Percentiles rank a stretch among this genome's conserved stretches.
phyloP scores from a whole-genome alignment of 2,329 filamentous ascomycete genomes.

The Kalmusia sp. region DNA sequence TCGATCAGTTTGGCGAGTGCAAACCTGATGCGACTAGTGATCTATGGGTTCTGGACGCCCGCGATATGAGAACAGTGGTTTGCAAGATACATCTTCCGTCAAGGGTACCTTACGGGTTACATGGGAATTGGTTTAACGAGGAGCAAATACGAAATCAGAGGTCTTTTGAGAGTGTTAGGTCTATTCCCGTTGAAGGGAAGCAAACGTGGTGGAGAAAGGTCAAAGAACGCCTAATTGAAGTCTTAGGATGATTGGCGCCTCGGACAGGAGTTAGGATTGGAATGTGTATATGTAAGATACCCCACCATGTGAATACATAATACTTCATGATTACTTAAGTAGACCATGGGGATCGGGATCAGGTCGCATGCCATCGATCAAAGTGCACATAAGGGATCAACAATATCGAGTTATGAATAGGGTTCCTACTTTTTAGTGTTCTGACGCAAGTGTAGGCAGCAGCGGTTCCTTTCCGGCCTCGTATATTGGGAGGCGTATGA shows the following conservation, averaged over 20 bases:
- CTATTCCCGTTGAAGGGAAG: constrained; percentile 12
- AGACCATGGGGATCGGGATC: too few relatives aligned
- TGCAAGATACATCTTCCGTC: constrained; percentile 67
- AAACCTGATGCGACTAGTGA: constrained; percentile 57
- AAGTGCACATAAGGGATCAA: too few relatives aligned
- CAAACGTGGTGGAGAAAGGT: background rate
- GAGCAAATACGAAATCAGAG: constrained; percentile 41
- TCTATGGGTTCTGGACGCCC: constrained; percentile 73
- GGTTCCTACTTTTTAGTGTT: too few relatives aligned
- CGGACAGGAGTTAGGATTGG: too few relatives aligned
- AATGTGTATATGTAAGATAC: too few relatives aligned
- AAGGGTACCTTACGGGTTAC: constrained; percentile 73
- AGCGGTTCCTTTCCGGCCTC: too few relatives aligned
- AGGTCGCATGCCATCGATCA: too few relatives aligned
- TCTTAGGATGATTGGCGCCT: constrained; percentile 2
- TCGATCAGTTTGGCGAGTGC: constrained; percentile 60
- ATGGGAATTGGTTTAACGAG: constrained; percentile 49
- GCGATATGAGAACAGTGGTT: constrained; percentile 66
- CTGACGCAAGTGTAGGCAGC: too few relatives aligned
- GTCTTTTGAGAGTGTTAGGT: constrained; percentile 29
- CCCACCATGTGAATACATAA: too few relatives aligned
- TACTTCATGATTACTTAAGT: too few relatives aligned
- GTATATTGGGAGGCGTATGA: too few relatives aligned
- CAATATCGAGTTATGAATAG: too few relatives aligned
- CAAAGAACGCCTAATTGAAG: background rate